A percentile compares a stretch with the other conserved stretches of the same genome.
These are phyloP conservation scores for Mycena pura DNA, from an alignment of 768 basidiomycete genomes.

Conservation along the genomic window DNA sequence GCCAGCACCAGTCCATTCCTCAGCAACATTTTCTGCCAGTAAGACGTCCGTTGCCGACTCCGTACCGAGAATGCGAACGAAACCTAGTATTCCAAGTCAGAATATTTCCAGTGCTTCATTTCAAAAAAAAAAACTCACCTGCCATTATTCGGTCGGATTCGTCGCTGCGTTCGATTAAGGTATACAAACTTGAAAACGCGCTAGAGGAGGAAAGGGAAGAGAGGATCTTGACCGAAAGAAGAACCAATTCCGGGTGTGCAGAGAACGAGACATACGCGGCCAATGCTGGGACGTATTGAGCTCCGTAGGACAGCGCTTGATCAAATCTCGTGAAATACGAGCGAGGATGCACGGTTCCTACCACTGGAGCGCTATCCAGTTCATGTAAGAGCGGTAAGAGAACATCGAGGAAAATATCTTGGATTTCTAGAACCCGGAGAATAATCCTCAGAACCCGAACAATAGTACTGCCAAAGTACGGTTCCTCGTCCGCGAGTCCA, in stretches of 20 bases:
- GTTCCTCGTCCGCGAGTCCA: conserved; percentile 70
- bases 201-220: conserved; percentile 68
- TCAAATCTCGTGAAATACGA: conserved; percentile 79
- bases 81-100: conserved; percentile 50
- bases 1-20: conserved; percentile 75
- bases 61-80: conserved; percentile 66
- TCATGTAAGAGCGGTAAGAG: conserved; percentile 80
- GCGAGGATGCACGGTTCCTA: conserved; percentile 63
- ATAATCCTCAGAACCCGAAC: conserved; percentile 83
- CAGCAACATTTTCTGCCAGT: conserved; percentile 63
- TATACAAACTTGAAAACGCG: conserved; percentile 74
- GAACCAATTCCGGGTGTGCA: conserved; percentile 71
- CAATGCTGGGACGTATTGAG: conserved; percentile 79
- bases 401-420: conserved; percentile 89
- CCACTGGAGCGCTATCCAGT: conserved; percentile 58
- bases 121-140: not conserved
- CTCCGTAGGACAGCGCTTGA: conserved; percentile 71
- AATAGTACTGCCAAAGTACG: conserved; percentile 77
- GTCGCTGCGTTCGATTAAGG: conserved; percentile 78
- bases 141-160: conserved; percentile 87
- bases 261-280: conserved; percentile 81
- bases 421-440: conserved; percentile 81
- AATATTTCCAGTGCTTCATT: not conserved
- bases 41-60: conserved; percentile 70
- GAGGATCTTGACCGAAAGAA: conserved; percentile 83